These are phyloP conservation scores for Gracilaria domingensis DNA, from an alignment of 23 red algal genomes.

Conservation along the genomic window DNA sequence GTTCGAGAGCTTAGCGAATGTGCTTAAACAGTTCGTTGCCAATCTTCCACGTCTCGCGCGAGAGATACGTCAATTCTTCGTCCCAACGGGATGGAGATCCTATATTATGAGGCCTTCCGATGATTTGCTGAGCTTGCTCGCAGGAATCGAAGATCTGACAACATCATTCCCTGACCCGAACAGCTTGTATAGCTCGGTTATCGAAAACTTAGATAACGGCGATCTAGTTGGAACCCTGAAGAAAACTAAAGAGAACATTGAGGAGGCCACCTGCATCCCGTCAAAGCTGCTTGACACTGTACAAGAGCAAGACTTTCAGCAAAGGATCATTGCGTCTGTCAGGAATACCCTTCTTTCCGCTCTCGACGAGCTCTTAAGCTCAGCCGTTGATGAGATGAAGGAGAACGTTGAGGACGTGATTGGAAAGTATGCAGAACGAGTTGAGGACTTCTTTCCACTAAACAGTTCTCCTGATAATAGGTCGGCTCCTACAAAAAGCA, in stretches of 20 bases:
- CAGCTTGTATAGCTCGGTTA: neutral
- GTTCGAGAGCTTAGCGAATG: neutral
- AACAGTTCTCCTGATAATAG: neutral
- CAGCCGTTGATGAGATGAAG: neutral
- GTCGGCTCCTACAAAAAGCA: neutral
- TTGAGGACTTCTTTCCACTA: conserved; percentile 14
- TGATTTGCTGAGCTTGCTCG: conserved; percentile 13
- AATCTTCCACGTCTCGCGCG: conserved; percentile 40
- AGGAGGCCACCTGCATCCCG: conserved; percentile 4
- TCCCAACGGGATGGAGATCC: conserved; percentile 45
- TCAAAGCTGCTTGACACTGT: neutral
- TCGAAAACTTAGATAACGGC: neutral
- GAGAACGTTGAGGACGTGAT: neutral
- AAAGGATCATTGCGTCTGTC: neutral
- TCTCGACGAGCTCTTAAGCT: neutral
- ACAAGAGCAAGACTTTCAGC: neutral
- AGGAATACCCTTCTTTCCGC: neutral
- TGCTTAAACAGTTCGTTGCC: conserved; percentile 18
- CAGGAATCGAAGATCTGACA: conserved; percentile 19
- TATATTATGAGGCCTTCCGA: conserved; percentile 40
- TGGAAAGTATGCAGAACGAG: neutral
- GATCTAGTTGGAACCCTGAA: neutral
- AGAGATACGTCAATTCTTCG: conserved; percentile 48
- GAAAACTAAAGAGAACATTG: conserved; percentile 6
- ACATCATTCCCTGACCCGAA: conserved; percentile 3